Evolutionary conservation across 306 rosid species (phyloP).

Genomic region (Vachellia pachyceras): DNA sequence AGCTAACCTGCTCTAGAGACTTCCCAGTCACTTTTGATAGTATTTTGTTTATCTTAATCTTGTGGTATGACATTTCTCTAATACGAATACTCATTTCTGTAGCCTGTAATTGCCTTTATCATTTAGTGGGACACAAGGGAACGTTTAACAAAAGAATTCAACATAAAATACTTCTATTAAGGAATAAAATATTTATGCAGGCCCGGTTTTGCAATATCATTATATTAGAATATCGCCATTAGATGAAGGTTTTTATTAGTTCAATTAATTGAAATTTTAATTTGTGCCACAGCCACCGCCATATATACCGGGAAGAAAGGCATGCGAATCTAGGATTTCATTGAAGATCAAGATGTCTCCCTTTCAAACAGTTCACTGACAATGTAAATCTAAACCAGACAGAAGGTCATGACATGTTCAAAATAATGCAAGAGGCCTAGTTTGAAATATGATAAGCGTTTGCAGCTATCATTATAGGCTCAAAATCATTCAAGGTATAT

Average conservation of each 20-base stretch:
- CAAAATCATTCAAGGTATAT: neutral
- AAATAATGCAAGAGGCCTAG: no score
- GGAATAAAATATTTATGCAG: neutral
- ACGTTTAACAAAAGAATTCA: no score
- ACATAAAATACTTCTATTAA: neutral
- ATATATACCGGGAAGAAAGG: constrained; percentile 3
- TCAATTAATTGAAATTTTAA: constrained; percentile 14
- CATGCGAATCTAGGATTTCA: constrained; percentile 17
- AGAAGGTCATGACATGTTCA: no score
- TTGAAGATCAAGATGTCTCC: neutral
- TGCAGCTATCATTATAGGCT: no score
- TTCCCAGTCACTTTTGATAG: constrained; percentile 82
- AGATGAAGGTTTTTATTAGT: neutral
- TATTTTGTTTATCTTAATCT: constrained; percentile 86
- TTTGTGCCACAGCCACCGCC: neutral
- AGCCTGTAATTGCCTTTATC: constrained; percentile 57
- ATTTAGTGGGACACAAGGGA: constrained; percentile 16
- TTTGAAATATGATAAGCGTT: no score
- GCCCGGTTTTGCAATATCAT: neutral
- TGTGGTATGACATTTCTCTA: constrained; percentile 90
- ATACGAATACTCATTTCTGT: constrained; percentile 76
- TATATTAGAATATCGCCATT: neutral
- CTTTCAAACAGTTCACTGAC: neutral
- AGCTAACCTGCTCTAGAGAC: constrained; percentile 72
- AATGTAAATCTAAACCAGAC: neutral